Conservation (phyloP, 257 asterid genomes). For the Solanum verrucosum region DNA sequence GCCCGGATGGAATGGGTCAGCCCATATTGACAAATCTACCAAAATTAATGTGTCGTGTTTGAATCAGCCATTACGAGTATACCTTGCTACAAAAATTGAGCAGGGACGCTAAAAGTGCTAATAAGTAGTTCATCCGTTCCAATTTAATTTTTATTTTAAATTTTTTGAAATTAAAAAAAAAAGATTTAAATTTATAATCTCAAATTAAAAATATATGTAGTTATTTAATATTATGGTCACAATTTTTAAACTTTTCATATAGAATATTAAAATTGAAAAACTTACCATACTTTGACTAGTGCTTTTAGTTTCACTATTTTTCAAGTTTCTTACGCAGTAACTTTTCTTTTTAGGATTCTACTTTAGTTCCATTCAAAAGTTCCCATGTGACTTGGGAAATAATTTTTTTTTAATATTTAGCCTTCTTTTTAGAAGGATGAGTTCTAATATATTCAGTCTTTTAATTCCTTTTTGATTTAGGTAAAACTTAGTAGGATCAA, state of each 20-base stretch:
- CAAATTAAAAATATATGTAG: no score
- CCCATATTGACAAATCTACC: no score
- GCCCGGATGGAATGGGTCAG: accelerated
- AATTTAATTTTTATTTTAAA: no score
- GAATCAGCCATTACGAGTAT: neutral
- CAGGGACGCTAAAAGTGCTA: neutral
- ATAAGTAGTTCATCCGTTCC: no score
- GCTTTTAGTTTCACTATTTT: neutral
- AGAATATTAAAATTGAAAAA: neutral
- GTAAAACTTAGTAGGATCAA: neutral
- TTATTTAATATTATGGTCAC: neutral
- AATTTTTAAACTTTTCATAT: neutral
- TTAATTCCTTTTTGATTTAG: neutral
- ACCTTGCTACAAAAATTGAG: no score
- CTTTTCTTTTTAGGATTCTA: neutral
- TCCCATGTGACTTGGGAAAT: neutral
- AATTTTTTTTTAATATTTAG: no score
- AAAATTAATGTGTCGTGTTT: neutral
- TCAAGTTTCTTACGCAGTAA: neutral
- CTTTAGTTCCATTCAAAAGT: neutral
- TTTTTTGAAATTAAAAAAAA: no score
- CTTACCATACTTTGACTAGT: neutral
- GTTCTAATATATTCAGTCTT: neutral
- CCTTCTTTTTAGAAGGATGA: neutral
- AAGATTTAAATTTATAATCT: no score